A percentile compares a stretch with the other conserved stretches of the same genome.
These are phyloP conservation scores for Dactylonectria estremocensis DNA, from an alignment of 2,329 filamentous ascomycete genomes.

Conservation along the genomic window DNA sequence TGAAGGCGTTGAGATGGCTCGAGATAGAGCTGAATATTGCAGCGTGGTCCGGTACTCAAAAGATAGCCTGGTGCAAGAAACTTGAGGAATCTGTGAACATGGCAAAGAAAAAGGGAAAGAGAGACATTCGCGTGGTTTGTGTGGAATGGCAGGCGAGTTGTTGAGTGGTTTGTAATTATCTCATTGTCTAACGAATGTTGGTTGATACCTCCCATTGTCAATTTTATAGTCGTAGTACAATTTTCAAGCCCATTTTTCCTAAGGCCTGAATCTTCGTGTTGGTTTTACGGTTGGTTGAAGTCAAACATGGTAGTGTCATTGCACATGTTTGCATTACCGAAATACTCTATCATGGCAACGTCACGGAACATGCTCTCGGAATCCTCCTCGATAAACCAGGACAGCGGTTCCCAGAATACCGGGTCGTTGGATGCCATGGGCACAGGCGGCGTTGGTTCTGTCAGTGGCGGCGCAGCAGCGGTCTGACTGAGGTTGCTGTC, in stretches of 20 bases:
- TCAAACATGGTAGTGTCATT: too few relatives aligned
- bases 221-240: too few relatives aligned
- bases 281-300: too few relatives aligned
- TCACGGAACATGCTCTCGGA: constrained; percentile 1
- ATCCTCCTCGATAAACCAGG: constrained; percentile 8
- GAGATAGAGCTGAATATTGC: not conserved
- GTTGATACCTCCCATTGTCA: too few relatives aligned
- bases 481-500: not conserved
- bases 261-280: too few relatives aligned
- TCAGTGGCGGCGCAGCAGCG: not conserved
- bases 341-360: constrained; percentile 5
- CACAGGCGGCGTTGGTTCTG: not conserved
- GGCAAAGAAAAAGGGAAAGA: not conserved
- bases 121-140: not conserved
- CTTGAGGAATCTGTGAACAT: not conserved
- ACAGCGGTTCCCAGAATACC: not conserved
- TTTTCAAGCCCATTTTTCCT: too few relatives aligned
- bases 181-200: not conserved
- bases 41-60: not conserved
- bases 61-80: not conserved
- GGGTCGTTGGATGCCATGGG: not conserved
- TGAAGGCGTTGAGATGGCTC: not conserved
- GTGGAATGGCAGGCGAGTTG: not conserved
- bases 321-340: not conserved
- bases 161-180: not conserved